These are phyloP conservation scores for Heterococcus sp. DNA, from an alignment of 108 stramenopile species.

Conservation along the genomic window DNA sequence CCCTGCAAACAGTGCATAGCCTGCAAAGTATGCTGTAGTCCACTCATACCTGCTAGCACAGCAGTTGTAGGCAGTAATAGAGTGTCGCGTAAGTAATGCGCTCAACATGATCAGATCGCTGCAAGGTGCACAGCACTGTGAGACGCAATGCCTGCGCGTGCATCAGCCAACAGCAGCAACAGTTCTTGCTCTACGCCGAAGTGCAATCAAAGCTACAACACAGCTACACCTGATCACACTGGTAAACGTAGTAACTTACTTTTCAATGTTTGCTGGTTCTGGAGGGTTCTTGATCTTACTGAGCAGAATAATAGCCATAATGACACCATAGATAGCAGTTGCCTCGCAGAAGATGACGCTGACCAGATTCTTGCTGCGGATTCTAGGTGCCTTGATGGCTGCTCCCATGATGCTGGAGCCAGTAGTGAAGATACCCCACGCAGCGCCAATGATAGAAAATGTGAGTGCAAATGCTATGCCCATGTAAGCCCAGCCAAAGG, in stretches of 20 bases:
- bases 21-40: slow-evolving; percentile 74
- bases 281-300: slow-evolving; percentile 68
- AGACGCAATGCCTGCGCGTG: neutral
- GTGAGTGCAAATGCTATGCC: slow-evolving; percentile 94
- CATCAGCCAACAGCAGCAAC: no score
- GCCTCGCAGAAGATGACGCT: slow-evolving; percentile 99
- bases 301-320: slow-evolving; percentile 95
- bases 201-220: no score
- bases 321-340: slow-evolving; percentile 98
- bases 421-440: slow-evolving; percentile 96
- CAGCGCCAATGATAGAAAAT: slow-evolving; percentile 90
- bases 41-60: slow-evolving; percentile 25
- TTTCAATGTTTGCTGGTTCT: neutral
- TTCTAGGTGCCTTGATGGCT: slow-evolving; percentile 96
- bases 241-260: no score
- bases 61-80: neutral
- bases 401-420: slow-evolving; percentile 90
- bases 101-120: neutral
- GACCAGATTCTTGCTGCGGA: slow-evolving; percentile 94
- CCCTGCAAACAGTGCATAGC: slow-evolving; percentile 93
- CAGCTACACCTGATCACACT: no score
- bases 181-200: no score
- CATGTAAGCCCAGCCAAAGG: slow-evolving; percentile 91
- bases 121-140: neutral
- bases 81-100: no score